Conservation (phyloP, 108 stramenopile genomes). For the Seminavis robusta region DNA sequence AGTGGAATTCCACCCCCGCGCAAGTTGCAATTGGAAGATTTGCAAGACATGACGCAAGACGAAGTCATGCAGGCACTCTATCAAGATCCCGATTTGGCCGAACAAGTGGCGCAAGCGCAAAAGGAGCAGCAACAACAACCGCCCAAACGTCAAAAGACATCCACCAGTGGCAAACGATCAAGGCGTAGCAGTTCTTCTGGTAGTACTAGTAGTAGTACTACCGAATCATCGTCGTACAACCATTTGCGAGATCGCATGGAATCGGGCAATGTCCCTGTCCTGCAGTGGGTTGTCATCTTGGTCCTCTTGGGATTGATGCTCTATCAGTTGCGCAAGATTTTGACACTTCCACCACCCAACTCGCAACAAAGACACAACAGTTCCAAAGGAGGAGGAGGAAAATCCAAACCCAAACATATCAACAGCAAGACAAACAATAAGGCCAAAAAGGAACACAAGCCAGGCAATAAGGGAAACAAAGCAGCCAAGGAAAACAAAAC, state of each 20-base stretch:
- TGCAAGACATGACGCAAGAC: slow-evolving; percentile 30
- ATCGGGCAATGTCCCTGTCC: slow-evolving; percentile 35
- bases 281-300: slow-evolving; percentile 37
- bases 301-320: slow-evolving; percentile 17
- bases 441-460: slow-evolving; percentile 1
- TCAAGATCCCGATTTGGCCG: slow-evolving; percentile 38
- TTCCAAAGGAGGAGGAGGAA: slow-evolving; percentile 1
- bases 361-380: slow-evolving; percentile 4
- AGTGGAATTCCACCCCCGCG: slow-evolving; percentile 23
- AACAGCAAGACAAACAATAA: not conserved
- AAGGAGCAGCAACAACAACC: not conserved
- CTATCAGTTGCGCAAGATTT: slow-evolving; percentile 28
- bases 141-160: too few species aligned
- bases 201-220: too few species aligned
- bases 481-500: slow-evolving; percentile 1
- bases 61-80: slow-evolving; percentile 26
- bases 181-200: too few species aligned
- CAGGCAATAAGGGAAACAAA: slow-evolving; percentile 4
- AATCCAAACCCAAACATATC: not conserved
- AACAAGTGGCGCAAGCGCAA: not conserved
- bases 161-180: too few species aligned
- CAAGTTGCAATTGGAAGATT: slow-evolving; percentile 21
- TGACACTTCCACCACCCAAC: slow-evolving; percentile 6
- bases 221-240: too few species aligned
- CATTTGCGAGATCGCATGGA: slow-evolving; percentile 16